Conservation (phyloP, 805 yeast species). For the Saccharomycopsis capsularis region DNA sequence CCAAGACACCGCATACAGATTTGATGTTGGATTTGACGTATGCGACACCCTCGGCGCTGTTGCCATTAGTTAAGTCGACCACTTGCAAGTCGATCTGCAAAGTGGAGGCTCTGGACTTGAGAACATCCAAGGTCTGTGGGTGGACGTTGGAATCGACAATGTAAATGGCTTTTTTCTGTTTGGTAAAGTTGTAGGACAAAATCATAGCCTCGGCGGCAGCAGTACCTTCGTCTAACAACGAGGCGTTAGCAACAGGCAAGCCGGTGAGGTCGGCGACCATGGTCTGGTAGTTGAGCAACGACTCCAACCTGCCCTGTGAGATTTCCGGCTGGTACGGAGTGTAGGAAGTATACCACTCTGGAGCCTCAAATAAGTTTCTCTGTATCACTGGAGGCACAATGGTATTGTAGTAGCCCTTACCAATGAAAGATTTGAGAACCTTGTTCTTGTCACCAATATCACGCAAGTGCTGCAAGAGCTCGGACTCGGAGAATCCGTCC, state of each 20-base stretch:
- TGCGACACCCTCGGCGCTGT: constrained; percentile 32
- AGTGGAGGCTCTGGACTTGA: constrained; percentile 72
- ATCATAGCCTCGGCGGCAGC: constrained; percentile 98
- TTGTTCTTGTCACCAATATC: constrained; percentile 70
- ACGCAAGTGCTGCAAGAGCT: constrained; percentile 63
- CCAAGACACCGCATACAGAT: constrained; percentile 67
- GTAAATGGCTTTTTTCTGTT: constrained; percentile 60
- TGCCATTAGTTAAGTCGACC: constrained; percentile 45
- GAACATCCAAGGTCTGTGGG: constrained; percentile 78
- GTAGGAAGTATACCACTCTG: constrained; percentile 98
- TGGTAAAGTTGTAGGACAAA: constrained; percentile 58
- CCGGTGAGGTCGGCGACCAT: constrained; percentile 86
- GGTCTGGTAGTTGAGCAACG: constrained; percentile 89
- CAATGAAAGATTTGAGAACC: constrained; percentile 65
- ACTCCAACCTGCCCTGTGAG: constrained; percentile 91
- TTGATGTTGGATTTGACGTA: constrained; percentile 31
- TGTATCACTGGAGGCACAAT: constrained; percentile 85
- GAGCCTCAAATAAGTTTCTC: constrained; percentile 85
- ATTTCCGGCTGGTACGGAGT: constrained; percentile 99
- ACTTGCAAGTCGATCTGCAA: constrained; percentile 57
- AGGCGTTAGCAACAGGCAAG: constrained; percentile 89
- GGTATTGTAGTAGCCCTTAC: constrained; percentile 93
- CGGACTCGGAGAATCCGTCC: constrained; percentile 73
- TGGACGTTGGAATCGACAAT: constrained; percentile 73
- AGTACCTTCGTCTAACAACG: constrained; percentile 91